phyloP scores from a whole-genome alignment of 345 rosid species.

The Acer negundo region DNA sequence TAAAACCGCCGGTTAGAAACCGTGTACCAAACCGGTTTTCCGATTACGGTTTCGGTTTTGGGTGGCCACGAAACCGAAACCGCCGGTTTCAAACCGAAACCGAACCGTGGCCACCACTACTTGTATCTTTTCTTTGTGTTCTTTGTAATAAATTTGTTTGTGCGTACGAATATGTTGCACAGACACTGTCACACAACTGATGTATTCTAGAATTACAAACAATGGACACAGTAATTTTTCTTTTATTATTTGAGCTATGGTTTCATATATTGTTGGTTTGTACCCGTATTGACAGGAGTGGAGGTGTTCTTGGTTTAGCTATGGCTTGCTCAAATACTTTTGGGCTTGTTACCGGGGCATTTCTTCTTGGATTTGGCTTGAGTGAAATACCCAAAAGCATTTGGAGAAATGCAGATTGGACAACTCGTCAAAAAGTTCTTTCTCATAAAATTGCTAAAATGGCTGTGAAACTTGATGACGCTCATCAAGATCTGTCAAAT shows the following conservation, averaged over 20 bases:
- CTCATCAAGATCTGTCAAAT: conserved; percentile 96
- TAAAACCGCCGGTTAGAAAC: no score
- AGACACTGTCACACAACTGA: background rate
- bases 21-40: no score
- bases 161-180: background rate
- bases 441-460: conserved; percentile 97
- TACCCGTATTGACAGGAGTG: conserved; percentile 45
- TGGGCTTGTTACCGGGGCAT: conserved; percentile 98
- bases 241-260: conserved; percentile 4
- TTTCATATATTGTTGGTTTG: conserved; percentile 6
- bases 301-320: conserved; percentile 80
- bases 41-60: no score
- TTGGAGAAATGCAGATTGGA: conserved; percentile 96
- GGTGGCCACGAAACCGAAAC: no score
- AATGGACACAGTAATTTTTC: background rate
- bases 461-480: conserved; percentile 97
- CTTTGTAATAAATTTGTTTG: conserved; percentile 9
- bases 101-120: no score
- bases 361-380: conserved; percentile 99
- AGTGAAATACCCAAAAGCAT: conserved; percentile 90
- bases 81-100: no score
- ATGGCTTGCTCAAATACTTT: conserved; percentile 99
- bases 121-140: background rate
- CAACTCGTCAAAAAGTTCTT: conserved; percentile 88
- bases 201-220: background rate